phyloP scores from a whole-genome alignment of 495 filamentous ascomycete genomes.

The Penicillium goetzii region DNA sequence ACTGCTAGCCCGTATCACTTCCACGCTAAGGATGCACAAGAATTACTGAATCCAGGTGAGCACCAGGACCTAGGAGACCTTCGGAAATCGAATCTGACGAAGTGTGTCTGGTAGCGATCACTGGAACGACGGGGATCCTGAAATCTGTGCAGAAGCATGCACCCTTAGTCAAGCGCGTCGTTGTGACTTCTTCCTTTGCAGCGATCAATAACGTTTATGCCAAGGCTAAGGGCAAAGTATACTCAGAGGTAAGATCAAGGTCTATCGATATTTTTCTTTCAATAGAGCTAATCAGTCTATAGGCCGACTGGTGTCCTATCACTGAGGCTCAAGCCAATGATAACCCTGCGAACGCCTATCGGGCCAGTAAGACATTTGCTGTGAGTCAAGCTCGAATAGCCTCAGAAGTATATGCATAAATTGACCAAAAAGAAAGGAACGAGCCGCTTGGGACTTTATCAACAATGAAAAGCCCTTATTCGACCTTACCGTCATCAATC shows the following conservation, averaged over 20 bases:
- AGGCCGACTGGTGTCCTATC: constrained; percentile 75
- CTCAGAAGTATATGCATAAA: neutral
- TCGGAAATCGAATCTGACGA: neutral
- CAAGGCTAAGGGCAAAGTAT: constrained; percentile 49
- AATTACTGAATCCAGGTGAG: constrained; percentile 24
- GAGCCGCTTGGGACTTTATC: constrained; percentile 69
- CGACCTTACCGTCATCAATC: constrained; percentile 63
- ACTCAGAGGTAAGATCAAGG: constrained; percentile 51
- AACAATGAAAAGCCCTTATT: constrained; percentile 65
- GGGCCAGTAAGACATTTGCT: constrained; percentile 52
- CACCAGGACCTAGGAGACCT: neutral
- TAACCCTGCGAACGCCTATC: constrained; percentile 42
- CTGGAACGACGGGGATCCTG: constrained; percentile 51
- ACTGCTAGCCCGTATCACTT: constrained; percentile 76
- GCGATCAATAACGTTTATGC: constrained; percentile 58
- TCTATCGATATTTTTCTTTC: constrained; percentile 10
- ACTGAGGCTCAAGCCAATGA: constrained; percentile 62
- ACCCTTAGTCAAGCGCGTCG: constrained; percentile 47
- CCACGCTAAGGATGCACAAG: constrained; percentile 34
- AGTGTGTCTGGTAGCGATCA: constrained; percentile 29
- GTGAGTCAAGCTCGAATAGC: neutral
- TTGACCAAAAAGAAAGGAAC: constrained; percentile 35
- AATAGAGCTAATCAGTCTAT: neutral
- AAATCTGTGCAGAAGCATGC: constrained; percentile 51
- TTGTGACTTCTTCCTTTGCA: constrained; percentile 79